phyloP scores from a whole-genome alignment of 2,329 filamentous ascomycete species.

The Colletotrichum orchidophilum region DNA sequence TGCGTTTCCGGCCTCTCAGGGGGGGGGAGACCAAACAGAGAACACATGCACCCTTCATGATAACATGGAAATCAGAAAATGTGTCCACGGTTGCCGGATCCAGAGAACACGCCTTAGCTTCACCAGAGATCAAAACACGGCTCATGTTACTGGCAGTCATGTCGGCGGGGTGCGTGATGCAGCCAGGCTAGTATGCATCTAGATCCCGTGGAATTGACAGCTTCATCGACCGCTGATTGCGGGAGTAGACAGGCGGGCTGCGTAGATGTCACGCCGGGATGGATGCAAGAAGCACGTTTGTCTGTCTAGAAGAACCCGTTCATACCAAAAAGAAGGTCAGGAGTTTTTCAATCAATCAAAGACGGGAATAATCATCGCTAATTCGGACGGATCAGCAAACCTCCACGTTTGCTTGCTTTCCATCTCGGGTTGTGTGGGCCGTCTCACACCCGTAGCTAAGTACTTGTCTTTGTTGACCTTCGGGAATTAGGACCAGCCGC shows the following conservation, averaged over 20 bases:
- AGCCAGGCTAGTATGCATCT: background rate
- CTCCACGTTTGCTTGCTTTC: background rate
- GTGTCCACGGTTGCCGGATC: background rate
- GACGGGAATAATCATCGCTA: background rate
- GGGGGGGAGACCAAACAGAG: background rate
- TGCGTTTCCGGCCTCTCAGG: conserved; percentile 4
- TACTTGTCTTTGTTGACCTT: conserved; percentile 13
- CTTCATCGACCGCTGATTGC: background rate
- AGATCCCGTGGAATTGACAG: conserved; percentile 17
- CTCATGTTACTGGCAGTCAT: background rate
- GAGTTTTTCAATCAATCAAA: background rate
- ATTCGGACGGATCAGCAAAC: background rate
- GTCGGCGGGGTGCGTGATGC: background rate
- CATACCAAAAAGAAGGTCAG: background rate
- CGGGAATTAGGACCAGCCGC: conserved; percentile 1
- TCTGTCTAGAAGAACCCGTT: background rate
- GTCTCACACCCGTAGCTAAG: conserved; percentile 8
- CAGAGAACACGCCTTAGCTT: no score
- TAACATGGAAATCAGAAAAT: background rate
- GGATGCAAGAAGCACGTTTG: background rate
- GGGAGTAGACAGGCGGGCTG: background rate
- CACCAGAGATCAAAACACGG: background rate
- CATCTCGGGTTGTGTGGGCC: background rate
- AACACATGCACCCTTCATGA: background rate
- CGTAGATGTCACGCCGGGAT: background rate